Evolutionary conservation across 2,329 filamentous ascomycete genomes (phyloP).

Genomic region (Hymenoscyphus fructigenus): DNA sequence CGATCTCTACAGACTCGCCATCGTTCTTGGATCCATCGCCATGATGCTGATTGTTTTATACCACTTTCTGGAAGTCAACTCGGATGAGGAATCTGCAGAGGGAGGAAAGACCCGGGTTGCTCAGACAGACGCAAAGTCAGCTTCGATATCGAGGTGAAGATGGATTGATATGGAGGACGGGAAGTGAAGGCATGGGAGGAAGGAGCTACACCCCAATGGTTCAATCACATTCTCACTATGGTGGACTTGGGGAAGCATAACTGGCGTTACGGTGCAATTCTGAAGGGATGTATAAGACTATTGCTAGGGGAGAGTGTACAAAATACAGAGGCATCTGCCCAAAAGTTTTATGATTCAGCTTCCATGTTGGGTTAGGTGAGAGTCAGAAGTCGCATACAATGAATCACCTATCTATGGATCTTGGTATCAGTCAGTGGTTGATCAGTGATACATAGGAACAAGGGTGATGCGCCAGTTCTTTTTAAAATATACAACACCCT

Average conservation of each 20-base stretch:
- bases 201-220: background rate
- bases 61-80: conserved; percentile 94
- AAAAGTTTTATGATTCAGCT: background rate
- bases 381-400: background rate
- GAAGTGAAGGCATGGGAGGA: background rate
- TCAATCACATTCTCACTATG: background rate
- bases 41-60: conserved; percentile 95
- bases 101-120: conserved; percentile 21
- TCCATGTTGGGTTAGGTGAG: background rate
- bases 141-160: conserved; percentile 21
- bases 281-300: background rate
- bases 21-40: conserved; percentile 85
- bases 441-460: background rate
- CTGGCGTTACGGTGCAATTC: conserved; percentile 1
- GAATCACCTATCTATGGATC: background rate
- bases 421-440: background rate
- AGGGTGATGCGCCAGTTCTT: background rate
- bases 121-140: conserved; percentile 23
- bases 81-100: conserved; percentile 50
- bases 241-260: conserved; percentile 15
- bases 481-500: background rate
- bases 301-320: background rate
- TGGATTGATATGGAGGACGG: background rate
- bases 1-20: conserved; percentile 85
- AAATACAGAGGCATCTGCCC: conserved; percentile 3